A percentile compares a stretch with the other conserved stretches of the same genome.
Conservation (phyloP, 1,139 yeast species). For the Zygosaccharomyces pseudobailii region DNA sequence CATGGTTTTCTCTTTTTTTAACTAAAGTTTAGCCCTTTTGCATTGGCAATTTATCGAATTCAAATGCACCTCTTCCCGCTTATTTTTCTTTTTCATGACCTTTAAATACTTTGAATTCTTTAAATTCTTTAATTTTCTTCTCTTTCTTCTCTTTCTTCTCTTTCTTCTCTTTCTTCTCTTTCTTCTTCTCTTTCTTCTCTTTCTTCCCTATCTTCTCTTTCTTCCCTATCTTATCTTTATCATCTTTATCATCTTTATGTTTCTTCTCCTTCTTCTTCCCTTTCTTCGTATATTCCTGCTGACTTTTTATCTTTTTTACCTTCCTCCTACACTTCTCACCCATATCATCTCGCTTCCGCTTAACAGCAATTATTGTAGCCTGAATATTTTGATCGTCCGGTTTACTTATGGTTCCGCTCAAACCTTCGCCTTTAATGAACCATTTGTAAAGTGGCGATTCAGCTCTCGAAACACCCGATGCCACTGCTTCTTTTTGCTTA, state of each 20-base stretch:
- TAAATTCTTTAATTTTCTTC: no score
- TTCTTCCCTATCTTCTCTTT: conserved; percentile 23
- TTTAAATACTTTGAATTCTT: neutral
- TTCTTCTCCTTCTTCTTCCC: conserved; percentile 26
- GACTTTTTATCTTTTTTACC: conserved; percentile 1
- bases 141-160: neutral
- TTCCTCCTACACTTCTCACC: conserved; percentile 1
- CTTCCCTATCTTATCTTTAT: conserved; percentile 23
- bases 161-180: neutral
- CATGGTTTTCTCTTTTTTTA: no score
- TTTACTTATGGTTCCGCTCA: conserved; percentile 66
- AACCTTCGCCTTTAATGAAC: conserved; percentile 82
- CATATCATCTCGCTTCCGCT: conserved; percentile 2
- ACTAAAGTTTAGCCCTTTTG: no score
- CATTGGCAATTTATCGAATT: no score
- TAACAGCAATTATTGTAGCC: neutral
- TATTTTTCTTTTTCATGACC: conserved; percentile 6
- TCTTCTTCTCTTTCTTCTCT: conserved; percentile 19
- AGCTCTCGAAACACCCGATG: conserved; percentile 46
- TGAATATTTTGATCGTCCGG: neutral
- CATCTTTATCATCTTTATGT: conserved; percentile 21
- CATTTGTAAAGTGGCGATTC: conserved; percentile 57
- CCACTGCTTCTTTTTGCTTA: conserved; percentile 42
- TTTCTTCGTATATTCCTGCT: conserved; percentile 19
- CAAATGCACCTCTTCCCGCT: no score